phyloP scores from a whole-genome alignment of 2,329 filamentous ascomycete species.

The Diaporthe capsici region DNA sequence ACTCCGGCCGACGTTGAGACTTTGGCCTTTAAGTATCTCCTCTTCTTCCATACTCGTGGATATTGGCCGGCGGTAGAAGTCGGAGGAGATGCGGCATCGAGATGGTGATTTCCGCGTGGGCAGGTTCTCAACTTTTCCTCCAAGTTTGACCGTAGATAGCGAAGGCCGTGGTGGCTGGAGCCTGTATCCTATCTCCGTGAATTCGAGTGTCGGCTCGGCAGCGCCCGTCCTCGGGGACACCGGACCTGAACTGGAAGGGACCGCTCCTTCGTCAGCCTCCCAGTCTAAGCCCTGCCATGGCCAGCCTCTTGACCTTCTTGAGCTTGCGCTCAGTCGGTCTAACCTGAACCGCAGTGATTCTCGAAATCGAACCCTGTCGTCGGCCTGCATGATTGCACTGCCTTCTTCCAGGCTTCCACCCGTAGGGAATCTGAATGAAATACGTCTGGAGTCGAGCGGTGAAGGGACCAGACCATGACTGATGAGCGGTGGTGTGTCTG shows the following conservation, averaged over 20 bases:
- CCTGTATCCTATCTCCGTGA: background rate
- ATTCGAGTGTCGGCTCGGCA: background rate
- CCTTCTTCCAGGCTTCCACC: background rate
- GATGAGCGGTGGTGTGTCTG: conserved; percentile 26
- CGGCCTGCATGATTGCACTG: background rate
- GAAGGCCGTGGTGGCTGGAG: background rate
- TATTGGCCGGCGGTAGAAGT: conserved; percentile 21
- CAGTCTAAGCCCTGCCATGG: conserved; percentile 4
- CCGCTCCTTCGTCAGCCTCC: background rate
- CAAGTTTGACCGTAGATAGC: background rate
- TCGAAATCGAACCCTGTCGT: background rate
- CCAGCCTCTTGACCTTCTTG: background rate
- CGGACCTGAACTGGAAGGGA: background rate
- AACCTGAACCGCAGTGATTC: conserved; percentile 1
- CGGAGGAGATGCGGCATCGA: background rate
- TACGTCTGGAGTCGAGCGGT: background rate
- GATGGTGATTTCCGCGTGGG: background rate
- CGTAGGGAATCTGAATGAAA: background rate
- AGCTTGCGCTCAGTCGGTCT: conserved; percentile 16
- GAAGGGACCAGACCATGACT: conserved; percentile 30
- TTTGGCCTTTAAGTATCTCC: background rate
- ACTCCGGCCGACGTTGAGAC: too few relatives aligned
- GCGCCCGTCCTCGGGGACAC: background rate
- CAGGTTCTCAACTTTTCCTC: background rate
- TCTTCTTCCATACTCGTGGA: background rate